Conservation (phyloP, 1,284 basidiomycete species). For the Boletus subluridellus region DNA sequence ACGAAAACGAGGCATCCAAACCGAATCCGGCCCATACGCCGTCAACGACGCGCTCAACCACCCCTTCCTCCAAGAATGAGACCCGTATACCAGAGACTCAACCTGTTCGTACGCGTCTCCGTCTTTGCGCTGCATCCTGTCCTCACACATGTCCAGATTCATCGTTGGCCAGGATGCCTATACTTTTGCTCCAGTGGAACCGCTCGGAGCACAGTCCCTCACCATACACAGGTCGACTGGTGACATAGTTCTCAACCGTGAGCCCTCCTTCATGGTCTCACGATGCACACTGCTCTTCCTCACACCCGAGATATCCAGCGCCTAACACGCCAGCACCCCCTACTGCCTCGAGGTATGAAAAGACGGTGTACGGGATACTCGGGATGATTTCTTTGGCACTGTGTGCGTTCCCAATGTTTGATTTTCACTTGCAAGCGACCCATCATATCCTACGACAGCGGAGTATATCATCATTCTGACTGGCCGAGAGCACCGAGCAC, state of each 20-base stretch:
- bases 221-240: slow-evolving; percentile 69
- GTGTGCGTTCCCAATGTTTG: slow-evolving; percentile 51
- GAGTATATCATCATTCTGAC: slow-evolving; percentile 94
- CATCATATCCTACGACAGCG: slow-evolving; percentile 46
- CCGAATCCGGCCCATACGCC: slow-evolving; percentile 1
- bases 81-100: slow-evolving; percentile 65
- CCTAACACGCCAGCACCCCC: slow-evolving; percentile 52
- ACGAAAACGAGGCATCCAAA: slow-evolving; percentile 33
- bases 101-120: slow-evolving; percentile 46
- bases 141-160: slow-evolving; percentile 45
- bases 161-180: slow-evolving; percentile 69
- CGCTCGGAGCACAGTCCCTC: slow-evolving; percentile 59
- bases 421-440: not conserved
- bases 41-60: slow-evolving; percentile 11
- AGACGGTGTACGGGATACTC: slow-evolving; percentile 77
- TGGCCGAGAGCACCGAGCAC: slow-evolving; percentile 74
- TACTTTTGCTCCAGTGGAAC: slow-evolving; percentile 68
- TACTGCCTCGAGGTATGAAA: slow-evolving; percentile 54
- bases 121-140: not conserved
- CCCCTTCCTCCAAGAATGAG: slow-evolving; percentile 55
- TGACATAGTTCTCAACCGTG: slow-evolving; percentile 68
- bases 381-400: slow-evolving; percentile 84
- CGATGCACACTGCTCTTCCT: not conserved
- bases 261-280: slow-evolving; percentile 24
- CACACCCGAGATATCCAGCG: slow-evolving; percentile 37